Conservation (phyloP, 2,329 filamentous ascomycete species). For the Chrysosporium queenslandicum region DNA sequence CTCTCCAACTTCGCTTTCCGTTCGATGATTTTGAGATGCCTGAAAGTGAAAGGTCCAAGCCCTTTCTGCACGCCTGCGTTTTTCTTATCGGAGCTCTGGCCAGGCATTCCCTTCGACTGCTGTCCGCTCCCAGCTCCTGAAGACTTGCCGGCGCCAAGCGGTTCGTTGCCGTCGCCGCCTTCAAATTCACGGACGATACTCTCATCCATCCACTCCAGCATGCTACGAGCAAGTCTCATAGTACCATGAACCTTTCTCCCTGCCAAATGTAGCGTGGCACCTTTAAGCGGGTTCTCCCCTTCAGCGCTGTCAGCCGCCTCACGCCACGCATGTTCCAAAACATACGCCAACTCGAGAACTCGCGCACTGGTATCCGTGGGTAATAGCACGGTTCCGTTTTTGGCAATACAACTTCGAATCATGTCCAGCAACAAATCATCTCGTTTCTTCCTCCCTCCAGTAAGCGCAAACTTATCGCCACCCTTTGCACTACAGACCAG, state of each 20-base stretch:
- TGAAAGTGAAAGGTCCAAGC: conserved; percentile 78
- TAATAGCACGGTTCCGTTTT: conserved; percentile 83
- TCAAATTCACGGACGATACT: conserved; percentile 88
- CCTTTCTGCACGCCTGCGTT: conserved; percentile 31
- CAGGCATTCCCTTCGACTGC: conserved; percentile 26
- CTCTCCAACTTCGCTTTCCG: conserved; percentile 68
- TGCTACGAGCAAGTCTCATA: conserved; percentile 81
- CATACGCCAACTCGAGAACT: conserved; percentile 80
- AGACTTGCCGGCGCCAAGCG: conserved; percentile 23
- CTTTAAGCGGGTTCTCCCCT: conserved; percentile 42
- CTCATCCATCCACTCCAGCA: conserved; percentile 99
- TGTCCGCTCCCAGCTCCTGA: conserved; percentile 37
- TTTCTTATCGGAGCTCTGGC: conserved; percentile 29
- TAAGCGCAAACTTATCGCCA: conserved; percentile 57
- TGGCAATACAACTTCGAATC: conserved; percentile 64
- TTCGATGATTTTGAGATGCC: conserved; percentile 72
- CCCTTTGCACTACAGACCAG: conserved; percentile 85
- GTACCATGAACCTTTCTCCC: conserved; percentile 79
- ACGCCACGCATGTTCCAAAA: conserved; percentile 87
- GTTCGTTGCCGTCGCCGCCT: conserved; percentile 42
- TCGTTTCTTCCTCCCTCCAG: conserved; percentile 65
- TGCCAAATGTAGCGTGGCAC: conserved; percentile 62
- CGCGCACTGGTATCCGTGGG: conserved; percentile 93
- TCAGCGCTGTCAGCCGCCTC: conserved; percentile 48
- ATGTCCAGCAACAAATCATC: conserved; percentile 79